Conservation (phyloP, 306 rosid genomes). For the Cucurbita argyrosperma region DNA sequence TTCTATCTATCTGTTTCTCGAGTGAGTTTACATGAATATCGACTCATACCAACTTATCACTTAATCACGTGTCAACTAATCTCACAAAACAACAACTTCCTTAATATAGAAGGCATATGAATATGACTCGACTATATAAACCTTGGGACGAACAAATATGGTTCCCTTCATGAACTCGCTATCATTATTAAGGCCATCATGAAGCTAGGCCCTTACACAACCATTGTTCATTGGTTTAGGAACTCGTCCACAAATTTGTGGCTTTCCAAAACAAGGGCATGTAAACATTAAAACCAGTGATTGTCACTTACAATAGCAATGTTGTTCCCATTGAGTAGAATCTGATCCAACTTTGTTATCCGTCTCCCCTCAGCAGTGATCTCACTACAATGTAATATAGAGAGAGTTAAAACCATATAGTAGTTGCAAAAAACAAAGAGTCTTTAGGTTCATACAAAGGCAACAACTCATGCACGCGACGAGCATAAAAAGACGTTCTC, state of each 20-base stretch:
- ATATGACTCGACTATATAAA: not conserved
- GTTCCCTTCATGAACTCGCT: not conserved
- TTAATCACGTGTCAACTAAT: not conserved
- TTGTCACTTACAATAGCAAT: constrained; percentile 85
- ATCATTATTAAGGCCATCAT: not conserved
- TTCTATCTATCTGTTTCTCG: not conserved
- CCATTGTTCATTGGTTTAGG: not conserved
- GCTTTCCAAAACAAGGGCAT: not conserved
- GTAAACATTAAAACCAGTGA: not conserved
- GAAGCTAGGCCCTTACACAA: not conserved
- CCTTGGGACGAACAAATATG: not conserved
- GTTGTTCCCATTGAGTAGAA: constrained; percentile 90
- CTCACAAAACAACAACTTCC: no score
- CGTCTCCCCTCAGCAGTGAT: constrained; percentile 93
- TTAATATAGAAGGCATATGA: not conserved
- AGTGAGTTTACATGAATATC: not conserved
- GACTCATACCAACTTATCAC: not conserved
- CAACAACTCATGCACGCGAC: not conserved
- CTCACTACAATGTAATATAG: constrained; percentile 38
- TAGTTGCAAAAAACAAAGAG: not conserved
- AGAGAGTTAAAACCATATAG: not conserved
- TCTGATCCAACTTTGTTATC: constrained; percentile 95
- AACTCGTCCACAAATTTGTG: not conserved
- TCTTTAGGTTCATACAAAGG: not conserved
- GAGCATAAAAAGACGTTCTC: not conserved